A percentile compares a stretch with the other conserved stretches of the same genome.
phyloP scores from a whole-genome alignment of 352 stramenopile species.

The Phytophthora nicotianae region DNA sequence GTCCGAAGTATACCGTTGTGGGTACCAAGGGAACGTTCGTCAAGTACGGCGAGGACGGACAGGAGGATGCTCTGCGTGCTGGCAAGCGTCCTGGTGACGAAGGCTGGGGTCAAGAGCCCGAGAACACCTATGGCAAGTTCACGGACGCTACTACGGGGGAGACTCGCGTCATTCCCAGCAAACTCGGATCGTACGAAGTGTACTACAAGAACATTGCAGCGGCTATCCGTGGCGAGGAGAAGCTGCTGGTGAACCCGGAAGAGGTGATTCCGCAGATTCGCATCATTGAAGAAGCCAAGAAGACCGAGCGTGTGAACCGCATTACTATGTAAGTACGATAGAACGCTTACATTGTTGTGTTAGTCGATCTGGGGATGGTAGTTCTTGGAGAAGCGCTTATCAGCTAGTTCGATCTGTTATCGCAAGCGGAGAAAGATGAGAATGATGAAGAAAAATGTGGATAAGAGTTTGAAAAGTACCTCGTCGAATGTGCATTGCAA shows the following conservation, averaged over 20 bases:
- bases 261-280: conserved; percentile 67
- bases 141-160: conserved; percentile 27
- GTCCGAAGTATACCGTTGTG: conserved; percentile 72
- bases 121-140: conserved; percentile 53
- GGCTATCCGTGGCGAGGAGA: conserved; percentile 51
- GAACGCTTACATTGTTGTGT: conserved; percentile 1
- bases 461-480: conserved; percentile 8
- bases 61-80: conserved; percentile 64
- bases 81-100: conserved; percentile 56
- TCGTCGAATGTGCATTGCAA: conserved; percentile 45
- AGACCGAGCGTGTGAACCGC: conserved; percentile 51
- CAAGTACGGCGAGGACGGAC: conserved; percentile 72
- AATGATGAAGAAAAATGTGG: neutral
- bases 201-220: conserved; percentile 80
- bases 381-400: conserved; percentile 30
- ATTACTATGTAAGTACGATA: conserved; percentile 26
- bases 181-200: conserved; percentile 58
- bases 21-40: conserved; percentile 55
- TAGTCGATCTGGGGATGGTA: conserved; percentile 20
- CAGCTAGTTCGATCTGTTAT: conserved; percentile 29
- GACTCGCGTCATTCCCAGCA: conserved; percentile 41
- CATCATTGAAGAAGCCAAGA: conserved; percentile 76
- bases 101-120: conserved; percentile 57
- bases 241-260: conserved; percentile 58
- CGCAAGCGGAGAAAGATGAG: conserved; percentile 11